Evolutionary conservation across 306 rosid genomes (phyloP).

Genomic region (Vigna radiata): DNA sequence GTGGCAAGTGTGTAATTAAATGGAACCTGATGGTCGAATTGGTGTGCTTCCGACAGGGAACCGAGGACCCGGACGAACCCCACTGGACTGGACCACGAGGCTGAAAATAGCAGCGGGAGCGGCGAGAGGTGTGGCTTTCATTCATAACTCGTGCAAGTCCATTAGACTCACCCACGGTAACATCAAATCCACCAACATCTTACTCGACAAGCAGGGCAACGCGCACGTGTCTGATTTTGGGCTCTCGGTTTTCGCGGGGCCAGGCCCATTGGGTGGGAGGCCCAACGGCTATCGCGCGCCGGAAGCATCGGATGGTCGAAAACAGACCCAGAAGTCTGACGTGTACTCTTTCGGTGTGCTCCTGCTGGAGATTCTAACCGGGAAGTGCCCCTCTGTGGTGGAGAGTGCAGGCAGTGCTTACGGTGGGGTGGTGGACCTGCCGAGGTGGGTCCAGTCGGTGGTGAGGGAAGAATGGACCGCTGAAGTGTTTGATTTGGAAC

Average conservation of each 20-base stretch:
- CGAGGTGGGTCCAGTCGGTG: slow-evolving; percentile 97
- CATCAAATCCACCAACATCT: slow-evolving; percentile 86
- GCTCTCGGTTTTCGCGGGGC: slow-evolving; percentile 62
- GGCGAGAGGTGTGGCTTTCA: slow-evolving; percentile 76
- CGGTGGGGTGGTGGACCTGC: slow-evolving; percentile 67
- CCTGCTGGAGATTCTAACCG: slow-evolving; percentile 81
- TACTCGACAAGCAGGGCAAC: slow-evolving; percentile 72
- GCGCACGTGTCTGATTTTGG: slow-evolving; percentile 88
- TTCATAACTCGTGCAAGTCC: slow-evolving; percentile 74
- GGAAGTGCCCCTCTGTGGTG: slow-evolving; percentile 80
- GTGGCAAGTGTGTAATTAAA: slow-evolving; percentile 40
- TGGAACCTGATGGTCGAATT: slow-evolving; percentile 33
- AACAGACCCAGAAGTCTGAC: slow-evolving; percentile 72
- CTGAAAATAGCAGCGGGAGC: slow-evolving; percentile 88
- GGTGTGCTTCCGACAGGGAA: slow-evolving; percentile 59
- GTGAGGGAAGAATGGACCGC: slow-evolving; percentile 99
- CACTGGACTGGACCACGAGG: slow-evolving; percentile 95
- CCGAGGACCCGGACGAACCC: slow-evolving; percentile 94
- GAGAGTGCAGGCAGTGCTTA: slow-evolving; percentile 59
- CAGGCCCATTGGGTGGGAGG: slow-evolving; percentile 52
- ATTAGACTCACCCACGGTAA: slow-evolving; percentile 81
- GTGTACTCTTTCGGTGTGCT: slow-evolving; percentile 91
- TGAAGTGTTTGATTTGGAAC: slow-evolving; percentile 92
- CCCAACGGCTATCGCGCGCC: slow-evolving; percentile 92
- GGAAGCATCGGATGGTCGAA: slow-evolving; percentile 73